These are phyloP conservation scores for Aspergillus carbonarius DNA, from an alignment of 2,329 filamentous ascomycete species.

Conservation along the genomic window DNA sequence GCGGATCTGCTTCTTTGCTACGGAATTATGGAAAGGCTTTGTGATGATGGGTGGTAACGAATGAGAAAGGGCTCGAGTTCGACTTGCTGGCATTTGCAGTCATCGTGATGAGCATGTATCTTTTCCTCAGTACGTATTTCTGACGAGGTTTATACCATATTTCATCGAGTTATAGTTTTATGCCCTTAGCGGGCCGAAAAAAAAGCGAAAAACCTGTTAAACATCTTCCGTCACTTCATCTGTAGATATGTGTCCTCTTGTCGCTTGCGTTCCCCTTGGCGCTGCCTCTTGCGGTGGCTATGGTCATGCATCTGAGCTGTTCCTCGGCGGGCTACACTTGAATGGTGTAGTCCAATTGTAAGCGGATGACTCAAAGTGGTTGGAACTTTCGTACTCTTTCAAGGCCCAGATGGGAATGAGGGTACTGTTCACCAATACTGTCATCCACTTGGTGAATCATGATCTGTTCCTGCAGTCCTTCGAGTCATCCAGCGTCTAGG, in stretches of 20 bases:
- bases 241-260: neutral
- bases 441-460: neutral
- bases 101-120: slow-evolving; percentile 34
- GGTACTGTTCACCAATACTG: neutral
- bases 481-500: neutral
- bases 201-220: slow-evolving; percentile 6
- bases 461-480: neutral
- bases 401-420: neutral
- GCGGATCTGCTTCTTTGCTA: slow-evolving; percentile 17
- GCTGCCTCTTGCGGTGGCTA: neutral
- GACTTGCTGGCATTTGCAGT: slow-evolving; percentile 21
- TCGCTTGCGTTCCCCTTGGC: neutral
- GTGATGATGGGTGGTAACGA: slow-evolving; percentile 19
- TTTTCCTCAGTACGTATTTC: slow-evolving; percentile 33
- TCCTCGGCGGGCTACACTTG: neutral
- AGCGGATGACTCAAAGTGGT: neutral
- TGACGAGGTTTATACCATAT: slow-evolving; percentile 29
- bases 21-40: slow-evolving; percentile 17
- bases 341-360: neutral
- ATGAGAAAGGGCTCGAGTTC: slow-evolving; percentile 15
- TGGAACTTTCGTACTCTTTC: neutral
- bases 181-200: slow-evolving; percentile 7
- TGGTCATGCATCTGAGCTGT: neutral
- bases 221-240: neutral
- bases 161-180: slow-evolving; percentile 19